Base-by-base conservation (phyloP, 75 land plant genomes). In the Sequoia sempervirens region DNA sequence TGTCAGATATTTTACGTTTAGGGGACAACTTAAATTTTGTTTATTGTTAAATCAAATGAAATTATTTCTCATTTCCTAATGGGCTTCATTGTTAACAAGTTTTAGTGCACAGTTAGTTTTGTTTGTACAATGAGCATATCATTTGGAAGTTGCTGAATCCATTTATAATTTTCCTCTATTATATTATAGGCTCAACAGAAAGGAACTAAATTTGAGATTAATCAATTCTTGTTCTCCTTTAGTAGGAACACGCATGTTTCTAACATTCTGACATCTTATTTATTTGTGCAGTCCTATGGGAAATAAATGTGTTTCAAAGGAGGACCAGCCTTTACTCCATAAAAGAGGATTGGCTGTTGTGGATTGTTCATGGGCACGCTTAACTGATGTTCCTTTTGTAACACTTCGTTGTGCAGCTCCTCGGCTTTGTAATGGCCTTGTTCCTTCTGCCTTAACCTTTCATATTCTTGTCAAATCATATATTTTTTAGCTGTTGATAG, bases 351-450 rank as follows among this genome's bases (percentile, higher is more conserved):
- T 95, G 47, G 99, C 98, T 73, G 99, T 97, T 26, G 95, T 97
- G 36, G 96, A 97, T 83, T 97, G 99, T 86, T 97, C 99, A 46
- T 97, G 99, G 98, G 95, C 96, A 54, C 92, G 96, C 26, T 84
- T 97, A 84, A 74, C 84, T 41, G 96, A 92, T 86, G 99, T 97
- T n/a, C 97, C 97, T 81, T 97, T 97, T 84, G 89, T 87, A 66
- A 91, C 92, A 80, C 86, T 97, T 74, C 93, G 96, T 4, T 95
- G 98, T 89, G 86, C 90, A 75, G 91, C 98, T 75, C 92, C 97
- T 83, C 96, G 99, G n/a, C 91, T 97, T 4, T 88, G 96, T 95
- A 91, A 89, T 91, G 50, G 9, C 82, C 20, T 36, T 3, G 18
- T 17, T 76, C 12, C 43, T 76, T 76, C 79, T 53, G 36, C 47